Base-by-base conservation (phyloP, 2,329 filamentous ascomycete species). In the Blastomyces silverae region DNA sequence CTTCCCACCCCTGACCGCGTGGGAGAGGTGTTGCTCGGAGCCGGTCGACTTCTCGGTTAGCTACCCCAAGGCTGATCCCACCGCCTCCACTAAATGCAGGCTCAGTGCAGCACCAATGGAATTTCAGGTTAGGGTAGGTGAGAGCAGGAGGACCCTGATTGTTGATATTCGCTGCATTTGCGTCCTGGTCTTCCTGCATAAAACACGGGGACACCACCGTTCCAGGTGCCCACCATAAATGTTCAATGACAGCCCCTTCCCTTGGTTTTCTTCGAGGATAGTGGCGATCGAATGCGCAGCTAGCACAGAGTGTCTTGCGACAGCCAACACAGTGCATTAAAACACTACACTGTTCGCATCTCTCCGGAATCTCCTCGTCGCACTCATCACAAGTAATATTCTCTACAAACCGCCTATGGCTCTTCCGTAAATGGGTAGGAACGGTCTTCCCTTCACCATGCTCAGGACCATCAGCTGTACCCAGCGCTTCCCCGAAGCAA, bases 241-340 rank as follows among this genome's bases (percentile, higher is more conserved):
- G 75, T 59, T 79, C 72, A n/a, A 70, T 70, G 3, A 64, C 39
- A 17, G 64, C 66, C 13, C 65, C 64, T 50, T 66, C 34, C 59
- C 65, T 67, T 44, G 70, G 63, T 74, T 79, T 73, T 66, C 69
- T 79, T 76, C 68, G 78, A 68, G 70, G 77, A 75, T 78, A 85
- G 67, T 70, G 82, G 20, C 82, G 77, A 68, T 84, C 83, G 72
- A 84, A 85, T 6, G 84, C 83, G 71, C 84, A 86, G 71, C 82
- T 84, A 25, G 82, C 82, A 75, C 84, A 86, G 2, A 85, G 79
- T 1, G 83, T 86, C 74, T 83, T 85, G 61, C 84, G 78, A 69
- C 84, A 86, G 48, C 84, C 84, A 70, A 84, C 81, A 70, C 84
- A 86, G 70, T 85, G 84, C 84, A 86, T 85, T 68, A 83, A 76